These are phyloP conservation scores for Fusarium graminum DNA, from an alignment of 2,329 filamentous ascomycete species.

Conservation along the genomic window DNA sequence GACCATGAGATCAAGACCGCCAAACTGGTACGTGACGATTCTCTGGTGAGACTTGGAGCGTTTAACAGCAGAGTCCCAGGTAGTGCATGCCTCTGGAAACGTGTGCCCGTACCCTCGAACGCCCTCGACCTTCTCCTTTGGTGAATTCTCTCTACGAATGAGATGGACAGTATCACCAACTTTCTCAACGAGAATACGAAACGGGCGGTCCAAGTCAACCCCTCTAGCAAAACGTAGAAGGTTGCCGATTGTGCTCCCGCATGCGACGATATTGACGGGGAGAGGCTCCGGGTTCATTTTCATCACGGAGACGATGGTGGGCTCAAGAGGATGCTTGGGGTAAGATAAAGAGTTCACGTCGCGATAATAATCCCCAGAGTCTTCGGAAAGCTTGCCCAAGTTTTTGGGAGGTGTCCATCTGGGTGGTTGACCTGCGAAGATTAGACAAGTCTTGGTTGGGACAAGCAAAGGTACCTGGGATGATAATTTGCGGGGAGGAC, in stretches of 20 bases:
- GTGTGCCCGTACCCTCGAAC: slow-evolving; percentile 73
- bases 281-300: slow-evolving; percentile 37
- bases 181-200: slow-evolving; percentile 70
- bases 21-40: slow-evolving; percentile 70
- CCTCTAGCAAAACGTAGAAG: slow-evolving; percentile 68
- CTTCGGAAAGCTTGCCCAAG: slow-evolving; percentile 39
- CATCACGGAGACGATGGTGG: slow-evolving; percentile 60
- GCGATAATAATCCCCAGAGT: slow-evolving; percentile 64
- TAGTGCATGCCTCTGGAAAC: slow-evolving; percentile 76
- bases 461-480: slow-evolving; percentile 55
- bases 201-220: slow-evolving; percentile 61
- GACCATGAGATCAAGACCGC: slow-evolving; percentile 48
- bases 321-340: slow-evolving; percentile 64
- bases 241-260: slow-evolving; percentile 71
- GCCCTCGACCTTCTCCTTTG: slow-evolving; percentile 66
- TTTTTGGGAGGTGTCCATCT: slow-evolving; percentile 38
- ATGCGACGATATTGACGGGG: slow-evolving; percentile 70
- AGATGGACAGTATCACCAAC: slow-evolving; percentile 72
- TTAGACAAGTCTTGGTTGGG: slow-evolving; percentile 3
- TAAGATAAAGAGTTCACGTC: slow-evolving; percentile 67
- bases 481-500: slow-evolving; percentile 57
- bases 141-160: slow-evolving; percentile 70
- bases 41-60: slow-evolving; percentile 73
- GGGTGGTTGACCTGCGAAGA: slow-evolving; percentile 41
- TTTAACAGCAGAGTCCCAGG: slow-evolving; percentile 67